These are phyloP conservation scores for Melampsora larici-populina DNA, from an alignment of 1,284 basidiomycete species.

Conservation along the genomic window DNA sequence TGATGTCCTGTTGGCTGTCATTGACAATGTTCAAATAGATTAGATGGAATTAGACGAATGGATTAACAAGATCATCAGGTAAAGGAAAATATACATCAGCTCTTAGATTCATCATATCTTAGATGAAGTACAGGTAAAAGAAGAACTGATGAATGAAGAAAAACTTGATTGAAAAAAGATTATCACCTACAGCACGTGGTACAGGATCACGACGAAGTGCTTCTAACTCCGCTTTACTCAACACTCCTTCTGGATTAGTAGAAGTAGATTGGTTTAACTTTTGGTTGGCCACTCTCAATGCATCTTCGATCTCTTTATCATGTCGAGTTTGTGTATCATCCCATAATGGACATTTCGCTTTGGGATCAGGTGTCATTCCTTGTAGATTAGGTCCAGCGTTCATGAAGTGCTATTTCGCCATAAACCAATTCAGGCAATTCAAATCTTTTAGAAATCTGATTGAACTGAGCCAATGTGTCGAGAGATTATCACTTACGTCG, in stretches of 20 bases:
- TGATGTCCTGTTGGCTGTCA: too few species aligned
- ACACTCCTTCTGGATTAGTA: background rate
- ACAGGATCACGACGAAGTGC: background rate
- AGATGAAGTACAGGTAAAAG: too few species aligned
- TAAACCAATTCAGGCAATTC: background rate
- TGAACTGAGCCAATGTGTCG: background rate
- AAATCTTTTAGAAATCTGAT: background rate
- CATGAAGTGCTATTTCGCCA: background rate
- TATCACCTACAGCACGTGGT: background rate
- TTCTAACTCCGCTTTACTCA: background rate
- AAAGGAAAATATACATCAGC: too few species aligned
- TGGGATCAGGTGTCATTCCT: conserved; percentile 13
- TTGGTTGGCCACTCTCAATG: background rate
- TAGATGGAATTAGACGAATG: too few species aligned
- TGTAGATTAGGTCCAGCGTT: background rate
- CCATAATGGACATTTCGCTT: conserved; percentile 64
- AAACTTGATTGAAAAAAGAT: too few species aligned
- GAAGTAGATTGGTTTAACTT: background rate
- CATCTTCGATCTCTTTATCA: background rate
- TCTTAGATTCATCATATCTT: too few species aligned
- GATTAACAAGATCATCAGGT: too few species aligned
- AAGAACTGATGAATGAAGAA: too few species aligned
- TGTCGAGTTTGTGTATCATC: conserved; percentile 55
- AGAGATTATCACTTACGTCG: background rate
- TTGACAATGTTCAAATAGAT: too few species aligned